Evolutionary conservation across 1,284 basidiomycete species (phyloP), one percentile per base, ranked within the genome.

Genomic region (Tilletiopsis washingtonensis): DNA sequence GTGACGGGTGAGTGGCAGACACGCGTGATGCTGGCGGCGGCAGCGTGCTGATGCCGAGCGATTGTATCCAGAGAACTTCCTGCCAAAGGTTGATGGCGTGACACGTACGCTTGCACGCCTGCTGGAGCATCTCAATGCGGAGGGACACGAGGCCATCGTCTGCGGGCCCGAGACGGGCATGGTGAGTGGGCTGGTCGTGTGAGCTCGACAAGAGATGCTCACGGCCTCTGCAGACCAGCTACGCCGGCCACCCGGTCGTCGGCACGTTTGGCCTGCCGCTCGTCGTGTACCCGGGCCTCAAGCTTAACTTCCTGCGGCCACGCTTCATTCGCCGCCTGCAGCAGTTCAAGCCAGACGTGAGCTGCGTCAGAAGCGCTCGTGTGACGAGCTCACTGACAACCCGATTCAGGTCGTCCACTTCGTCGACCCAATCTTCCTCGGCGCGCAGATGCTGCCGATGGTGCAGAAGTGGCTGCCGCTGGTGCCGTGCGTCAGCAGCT

Each of bases 281-380:
- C 3, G 65, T 80, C 29, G 71, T 80, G 38, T 81, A 80, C 54
- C 79, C 79, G 0, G 78, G 78, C 0, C 74, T 81, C 41, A 80
- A 79, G 68, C 75, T 81, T 60, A 81, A 81, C 69, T 81, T 81
- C 57, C 73, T 80, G 42, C 76, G 79, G 1, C 79, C 79, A 1
- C 75, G 76, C 38, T 80, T 81, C 61, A 64, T 80, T 46, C 67
- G 74, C n/a, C 72, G 76, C 15, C 50, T 76, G 21, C 63, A 68
- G 36, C 73, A 74, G 34, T 75, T 76, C 63, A 64, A 79, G 54
- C 79, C 80, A 1, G 80, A 81, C 56, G 77, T 81, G 6, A 76
- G n/a, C n/a, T n/a, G 49, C 46, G n/a, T 14, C n/a, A n/a, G n/a
- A n/a, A n/a, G n/a, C n/a, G n/a, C n/a, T n/a, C n/a, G n/a, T n/a